A percentile compares a stretch with the other conserved stretches of the same genome.
Conservation (phyloP, 75 land plant genomes). For the Cupressus sempervirens region DNA sequence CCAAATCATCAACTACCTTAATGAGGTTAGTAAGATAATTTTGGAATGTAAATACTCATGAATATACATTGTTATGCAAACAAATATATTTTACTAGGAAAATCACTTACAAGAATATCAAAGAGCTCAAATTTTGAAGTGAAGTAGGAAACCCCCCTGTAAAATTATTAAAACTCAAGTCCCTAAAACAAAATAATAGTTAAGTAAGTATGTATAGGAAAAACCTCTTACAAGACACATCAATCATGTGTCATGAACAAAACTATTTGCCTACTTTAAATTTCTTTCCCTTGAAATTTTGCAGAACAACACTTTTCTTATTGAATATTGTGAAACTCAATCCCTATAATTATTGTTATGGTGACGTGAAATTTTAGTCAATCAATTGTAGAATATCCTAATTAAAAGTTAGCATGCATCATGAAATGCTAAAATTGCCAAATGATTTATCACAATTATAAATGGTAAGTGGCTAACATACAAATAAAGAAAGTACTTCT, state of each 20-base stretch:
- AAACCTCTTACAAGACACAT: not conserved
- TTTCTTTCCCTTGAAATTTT: not conserved
- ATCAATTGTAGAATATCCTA: too few relatives aligned
- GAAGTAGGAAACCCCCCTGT: not conserved
- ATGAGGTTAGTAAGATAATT: too few relatives aligned
- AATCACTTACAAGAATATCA: not conserved
- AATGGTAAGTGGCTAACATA: too few relatives aligned
- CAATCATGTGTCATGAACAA: not conserved
- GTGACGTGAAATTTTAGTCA: not conserved
- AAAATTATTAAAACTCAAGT: conserved; percentile 11
- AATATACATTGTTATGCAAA: not conserved
- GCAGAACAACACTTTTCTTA: not conserved
- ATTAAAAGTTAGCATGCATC: too few relatives aligned
- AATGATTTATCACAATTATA: too few relatives aligned
- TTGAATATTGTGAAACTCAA: not conserved
- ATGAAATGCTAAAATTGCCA: too few relatives aligned
- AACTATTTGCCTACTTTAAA: too few relatives aligned
- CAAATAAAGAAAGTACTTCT: too few relatives aligned
- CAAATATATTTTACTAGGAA: not conserved
- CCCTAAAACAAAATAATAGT: not conserved
- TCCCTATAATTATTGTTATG: not conserved
- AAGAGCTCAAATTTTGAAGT: conserved; percentile 3
- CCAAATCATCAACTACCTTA: too few relatives aligned
- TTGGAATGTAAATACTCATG: not conserved
- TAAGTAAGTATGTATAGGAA: not conserved